Conservation (phyloP, 2,329 filamentous ascomycete species). For the Hymenoscyphus repandus region DNA sequence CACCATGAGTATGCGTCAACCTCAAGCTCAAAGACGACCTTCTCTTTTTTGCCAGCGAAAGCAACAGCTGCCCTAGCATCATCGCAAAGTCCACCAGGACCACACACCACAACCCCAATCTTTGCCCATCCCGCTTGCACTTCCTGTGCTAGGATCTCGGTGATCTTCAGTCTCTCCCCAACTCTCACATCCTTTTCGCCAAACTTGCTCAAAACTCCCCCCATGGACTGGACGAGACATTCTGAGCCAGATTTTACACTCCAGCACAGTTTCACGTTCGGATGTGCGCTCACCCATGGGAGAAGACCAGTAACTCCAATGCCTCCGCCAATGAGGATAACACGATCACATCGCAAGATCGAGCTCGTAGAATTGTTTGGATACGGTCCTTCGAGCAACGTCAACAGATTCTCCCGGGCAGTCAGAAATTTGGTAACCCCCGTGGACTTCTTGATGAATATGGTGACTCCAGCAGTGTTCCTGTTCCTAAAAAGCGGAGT, state of each 20-base stretch:
- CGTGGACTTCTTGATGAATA: constrained; percentile 33
- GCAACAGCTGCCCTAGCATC: constrained; percentile 33
- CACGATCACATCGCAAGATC: constrained; percentile 31
- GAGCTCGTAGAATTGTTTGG: constrained; percentile 24
- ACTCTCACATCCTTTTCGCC: constrained; percentile 34
- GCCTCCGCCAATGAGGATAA: constrained; percentile 42
- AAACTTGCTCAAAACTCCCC: constrained; percentile 19
- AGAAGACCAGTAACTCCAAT: constrained; percentile 44
- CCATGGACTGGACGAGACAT: constrained; percentile 31
- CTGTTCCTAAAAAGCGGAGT: neutral
- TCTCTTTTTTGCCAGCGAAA: constrained; percentile 1
- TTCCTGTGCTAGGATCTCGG: constrained; percentile 31
- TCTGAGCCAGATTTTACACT: constrained; percentile 28
- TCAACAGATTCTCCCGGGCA: constrained; percentile 26
- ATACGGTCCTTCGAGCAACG: constrained; percentile 39
- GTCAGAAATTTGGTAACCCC: constrained; percentile 35
- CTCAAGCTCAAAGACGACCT: constrained; percentile 25
- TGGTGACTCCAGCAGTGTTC: constrained; percentile 2
- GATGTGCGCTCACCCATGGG: constrained; percentile 30
- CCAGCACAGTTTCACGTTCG: constrained; percentile 36
- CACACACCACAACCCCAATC: constrained; percentile 9
- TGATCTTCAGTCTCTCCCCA: constrained; percentile 32
- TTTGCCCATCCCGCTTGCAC: constrained; percentile 17
- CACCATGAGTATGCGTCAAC: constrained; percentile 30
- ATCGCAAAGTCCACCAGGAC: constrained; percentile 36